Evolutionary conservation across 495 filamentous ascomycete species (phyloP), one percentile per base, ranked within the genome.

Genomic region (Neurospora pannonica): DNA sequence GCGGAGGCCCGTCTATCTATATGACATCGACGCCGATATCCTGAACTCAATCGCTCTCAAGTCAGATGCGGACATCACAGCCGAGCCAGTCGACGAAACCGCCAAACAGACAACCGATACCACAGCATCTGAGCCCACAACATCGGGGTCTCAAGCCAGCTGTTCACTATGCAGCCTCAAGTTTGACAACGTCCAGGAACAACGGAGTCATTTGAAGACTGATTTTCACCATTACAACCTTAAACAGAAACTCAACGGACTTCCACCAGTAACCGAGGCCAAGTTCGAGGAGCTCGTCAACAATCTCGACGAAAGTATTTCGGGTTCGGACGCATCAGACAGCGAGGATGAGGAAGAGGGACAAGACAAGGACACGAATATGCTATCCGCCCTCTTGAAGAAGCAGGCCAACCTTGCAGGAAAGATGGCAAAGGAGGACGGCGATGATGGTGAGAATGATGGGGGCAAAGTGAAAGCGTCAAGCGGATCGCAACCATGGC

Each of bases 161-260:
- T 99, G 96, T 79, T 88, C 91, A 5, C 89, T 98, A 19, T 99
- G 96, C 83, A 86, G 87, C 38, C 85, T 93, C 21, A 84, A 86
- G 0, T 96, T 93, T 77, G 76, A 82, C 36, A 91, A 85, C 36
- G 89, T 97, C 36, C 86, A 90, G 77, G 94, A 97, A 71, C 97
- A 99, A 77, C 89, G 92, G 62, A 86, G 88, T 71, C 96, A 99
- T 84, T 89, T 92, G 36, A 90, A 91, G 72, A 97, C 95, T n/a
- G 96, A 99, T 81, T 86, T 95, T 69, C 96, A 99, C 82, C 87
- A 91, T 72, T 98, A 97, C 82, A 99, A 99, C 80, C 80, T 98
- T 70, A 98, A 97, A 81, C 93, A 93, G 79, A 95, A 93, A 83
- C 82, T 97, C 40, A 87, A 91, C 71, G 93, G 92, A 0, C 86